Evolutionary conservation across 129 eudicot genomes (phyloP).

Genomic region (Pseudognaphalium luteoalbum): DNA sequence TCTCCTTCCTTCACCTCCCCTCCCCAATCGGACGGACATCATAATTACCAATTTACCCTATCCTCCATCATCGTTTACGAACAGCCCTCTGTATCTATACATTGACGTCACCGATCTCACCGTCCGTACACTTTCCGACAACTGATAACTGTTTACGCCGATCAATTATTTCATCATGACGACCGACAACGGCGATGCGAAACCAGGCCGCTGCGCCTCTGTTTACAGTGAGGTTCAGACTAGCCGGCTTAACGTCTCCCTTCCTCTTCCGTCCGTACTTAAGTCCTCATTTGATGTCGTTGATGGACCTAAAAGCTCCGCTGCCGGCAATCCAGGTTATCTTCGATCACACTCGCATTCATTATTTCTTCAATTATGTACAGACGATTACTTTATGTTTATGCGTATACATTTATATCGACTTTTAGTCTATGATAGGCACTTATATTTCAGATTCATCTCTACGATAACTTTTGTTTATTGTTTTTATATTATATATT

Average conservation of each 20-base stretch:
- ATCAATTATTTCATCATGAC: slow-evolving; percentile 19
- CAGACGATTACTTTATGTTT: background rate
- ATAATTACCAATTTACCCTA: slow-evolving; percentile 24
- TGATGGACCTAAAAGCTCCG: slow-evolving; percentile 79
- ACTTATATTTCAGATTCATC: background rate
- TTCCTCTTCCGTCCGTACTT: slow-evolving; percentile 75
- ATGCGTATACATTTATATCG: background rate
- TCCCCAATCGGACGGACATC: slow-evolving; percentile 18
- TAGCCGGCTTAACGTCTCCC: slow-evolving; percentile 56
- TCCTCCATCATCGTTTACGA: slow-evolving; percentile 6
- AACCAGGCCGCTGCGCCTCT: slow-evolving; percentile 40
- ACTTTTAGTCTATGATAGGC: background rate
- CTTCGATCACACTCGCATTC: background rate
- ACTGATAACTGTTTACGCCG: background rate
- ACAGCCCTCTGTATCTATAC: background rate
- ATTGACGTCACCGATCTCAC: slow-evolving; percentile 2
- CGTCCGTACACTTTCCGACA: slow-evolving; percentile 7
- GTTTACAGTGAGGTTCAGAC: slow-evolving; percentile 71
- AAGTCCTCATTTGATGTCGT: slow-evolving; percentile 50
- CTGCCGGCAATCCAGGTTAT: slow-evolving; percentile 83
- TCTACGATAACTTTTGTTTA: background rate
- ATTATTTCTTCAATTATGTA: background rate
- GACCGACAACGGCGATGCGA: slow-evolving; percentile 6
- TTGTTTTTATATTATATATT: too few species aligned
- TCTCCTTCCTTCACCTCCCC: background rate